These are phyloP conservation scores for Aspergillus pseudotamarii DNA, from an alignment of 2,329 filamentous ascomycete genomes.

Conservation along the genomic window DNA sequence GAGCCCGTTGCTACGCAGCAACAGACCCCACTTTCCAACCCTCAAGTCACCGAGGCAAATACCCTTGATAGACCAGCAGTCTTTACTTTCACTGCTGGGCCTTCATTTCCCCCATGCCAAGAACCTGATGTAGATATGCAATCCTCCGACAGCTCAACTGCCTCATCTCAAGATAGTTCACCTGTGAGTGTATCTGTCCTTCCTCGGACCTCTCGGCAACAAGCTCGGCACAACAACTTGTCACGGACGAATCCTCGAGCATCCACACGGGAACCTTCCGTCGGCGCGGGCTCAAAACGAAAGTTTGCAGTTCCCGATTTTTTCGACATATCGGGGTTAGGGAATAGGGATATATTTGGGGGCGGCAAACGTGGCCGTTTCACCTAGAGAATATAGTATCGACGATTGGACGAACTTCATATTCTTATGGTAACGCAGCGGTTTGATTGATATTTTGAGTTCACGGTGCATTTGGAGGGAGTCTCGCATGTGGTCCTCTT, in stretches of 20 bases:
- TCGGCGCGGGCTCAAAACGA: slow-evolving; percentile 50
- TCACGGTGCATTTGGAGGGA: slow-evolving; percentile 37
- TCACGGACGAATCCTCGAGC: slow-evolving; percentile 40
- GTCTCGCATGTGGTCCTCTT: slow-evolving; percentile 32
- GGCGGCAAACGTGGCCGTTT: slow-evolving; percentile 53
- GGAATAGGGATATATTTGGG: slow-evolving; percentile 47
- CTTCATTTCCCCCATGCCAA: slow-evolving; percentile 39
- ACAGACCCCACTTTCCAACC: slow-evolving; percentile 21
- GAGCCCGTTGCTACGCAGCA: slow-evolving; percentile 28
- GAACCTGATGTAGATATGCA: slow-evolving; percentile 50
- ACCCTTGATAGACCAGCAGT: slow-evolving; percentile 34
- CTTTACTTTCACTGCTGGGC: slow-evolving; percentile 49
- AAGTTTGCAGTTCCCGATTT: slow-evolving; percentile 52
- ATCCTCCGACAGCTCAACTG: slow-evolving; percentile 37
- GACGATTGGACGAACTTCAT: slow-evolving; percentile 37
- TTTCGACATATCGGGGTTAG: slow-evolving; percentile 52
- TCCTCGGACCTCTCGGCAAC: slow-evolving; percentile 44
- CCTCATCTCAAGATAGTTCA: slow-evolving; percentile 34
- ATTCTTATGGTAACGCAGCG: slow-evolving; percentile 38
- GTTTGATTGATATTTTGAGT: slow-evolving; percentile 25
- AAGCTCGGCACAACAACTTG: slow-evolving; percentile 43
- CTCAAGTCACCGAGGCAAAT: slow-evolving; percentile 28
- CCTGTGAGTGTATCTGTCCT: slow-evolving; percentile 48
- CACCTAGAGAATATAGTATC: slow-evolving; percentile 38
- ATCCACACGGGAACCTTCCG: slow-evolving; percentile 41